Evolutionary conservation across 352 stramenopile species (phyloP).

Genomic region (Pythium sukuiense): DNA sequence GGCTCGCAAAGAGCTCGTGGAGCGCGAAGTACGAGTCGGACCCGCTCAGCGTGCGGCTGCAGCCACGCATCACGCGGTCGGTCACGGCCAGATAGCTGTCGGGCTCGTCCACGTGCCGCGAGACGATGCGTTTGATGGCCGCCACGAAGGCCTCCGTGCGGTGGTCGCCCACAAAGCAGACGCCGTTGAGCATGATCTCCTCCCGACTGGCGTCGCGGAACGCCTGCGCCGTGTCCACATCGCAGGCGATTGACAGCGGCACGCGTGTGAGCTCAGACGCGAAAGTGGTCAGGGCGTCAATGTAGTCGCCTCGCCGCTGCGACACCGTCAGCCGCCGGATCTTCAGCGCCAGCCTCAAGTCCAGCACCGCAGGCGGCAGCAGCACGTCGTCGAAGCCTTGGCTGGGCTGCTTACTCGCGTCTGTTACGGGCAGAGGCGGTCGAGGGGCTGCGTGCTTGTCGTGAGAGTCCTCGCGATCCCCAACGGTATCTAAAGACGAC

Average conservation of each 20-base stretch:
- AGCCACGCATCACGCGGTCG: slow-evolving; percentile 68
- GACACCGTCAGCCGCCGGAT: slow-evolving; percentile 44
- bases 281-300: slow-evolving; percentile 40
- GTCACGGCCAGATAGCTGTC: slow-evolving; percentile 47
- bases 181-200: slow-evolving; percentile 71
- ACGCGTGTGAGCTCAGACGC: slow-evolving; percentile 39
- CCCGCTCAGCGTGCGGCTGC: slow-evolving; percentile 73
- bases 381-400: neutral
- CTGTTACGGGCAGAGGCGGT: neutral
- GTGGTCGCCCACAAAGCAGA: slow-evolving; percentile 74
- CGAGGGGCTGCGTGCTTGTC: neutral
- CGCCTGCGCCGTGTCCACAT: slow-evolving; percentile 68
- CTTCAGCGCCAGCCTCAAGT: slow-evolving; percentile 37
- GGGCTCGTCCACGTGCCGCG: slow-evolving; percentile 41
- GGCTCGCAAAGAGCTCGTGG: slow-evolving; percentile 58
- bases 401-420: neutral
- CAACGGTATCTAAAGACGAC: neutral
- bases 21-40: slow-evolving; percentile 78
- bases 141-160: slow-evolving; percentile 73
- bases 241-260: slow-evolving; percentile 53
- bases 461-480: neutral
- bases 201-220: slow-evolving; percentile 70
- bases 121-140: slow-evolving; percentile 73
- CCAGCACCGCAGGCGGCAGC: slow-evolving; percentile 30
- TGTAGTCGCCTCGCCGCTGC: slow-evolving; percentile 52